Conservation (phyloP, 129 eudicot genomes). For the Arctium minus region DNA sequence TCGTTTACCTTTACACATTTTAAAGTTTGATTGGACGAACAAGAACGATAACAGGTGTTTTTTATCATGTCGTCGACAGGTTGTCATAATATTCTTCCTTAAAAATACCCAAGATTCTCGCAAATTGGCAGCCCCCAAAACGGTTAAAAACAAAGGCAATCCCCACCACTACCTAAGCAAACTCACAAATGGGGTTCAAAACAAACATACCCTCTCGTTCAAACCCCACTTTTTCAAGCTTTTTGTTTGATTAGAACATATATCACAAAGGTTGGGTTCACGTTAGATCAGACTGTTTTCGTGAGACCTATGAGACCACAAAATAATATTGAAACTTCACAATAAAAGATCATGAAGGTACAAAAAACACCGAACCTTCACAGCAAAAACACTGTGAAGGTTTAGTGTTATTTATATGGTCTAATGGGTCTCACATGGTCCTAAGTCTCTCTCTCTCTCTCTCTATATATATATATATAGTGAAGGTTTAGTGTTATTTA, state of each 20-base stretch:
- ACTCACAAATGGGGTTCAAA: constrained; percentile 19
- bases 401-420: too few species aligned
- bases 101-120: neutral
- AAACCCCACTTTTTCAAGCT: constrained; percentile 4
- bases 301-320: too few species aligned
- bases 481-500: too few species aligned
- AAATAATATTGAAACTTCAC: too few species aligned
- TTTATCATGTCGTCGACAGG: neutral
- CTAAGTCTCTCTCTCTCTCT: too few species aligned
- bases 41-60: neutral
- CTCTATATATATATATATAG: too few species aligned
- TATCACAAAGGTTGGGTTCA: too few species aligned
- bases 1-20: neutral
- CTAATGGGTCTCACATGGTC: too few species aligned
- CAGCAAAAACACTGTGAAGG: too few species aligned
- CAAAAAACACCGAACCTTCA: too few species aligned
- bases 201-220: constrained; percentile 17
- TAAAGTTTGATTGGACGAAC: neutral
- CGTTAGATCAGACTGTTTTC: too few species aligned
- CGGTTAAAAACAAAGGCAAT: neutral
- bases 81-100: neutral
- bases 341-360: too few species aligned
- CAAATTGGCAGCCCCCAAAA: neutral
- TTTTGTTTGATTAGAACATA: neutral
- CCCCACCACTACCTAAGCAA: neutral